Conservation (phyloP, 2,329 filamentous ascomycete genomes). For the Trichoderma endophyticum region DNA sequence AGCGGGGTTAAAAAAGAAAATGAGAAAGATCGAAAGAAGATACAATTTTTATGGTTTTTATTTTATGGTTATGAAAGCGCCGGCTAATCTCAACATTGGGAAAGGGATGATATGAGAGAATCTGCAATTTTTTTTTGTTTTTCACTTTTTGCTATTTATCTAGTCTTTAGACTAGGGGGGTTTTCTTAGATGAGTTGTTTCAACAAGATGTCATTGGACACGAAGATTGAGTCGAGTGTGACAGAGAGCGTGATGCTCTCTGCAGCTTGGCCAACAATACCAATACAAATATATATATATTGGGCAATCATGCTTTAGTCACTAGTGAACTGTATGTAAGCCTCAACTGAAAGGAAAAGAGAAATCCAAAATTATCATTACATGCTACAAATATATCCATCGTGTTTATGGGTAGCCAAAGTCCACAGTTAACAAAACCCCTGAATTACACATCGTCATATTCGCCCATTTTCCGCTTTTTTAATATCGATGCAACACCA, state of each 20-base stretch:
- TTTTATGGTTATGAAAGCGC: constrained; percentile 13
- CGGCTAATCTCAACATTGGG: constrained; percentile 27
- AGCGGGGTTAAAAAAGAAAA: not conserved
- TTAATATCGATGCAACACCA: not conserved
- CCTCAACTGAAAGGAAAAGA: not conserved
- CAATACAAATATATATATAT: not conserved
- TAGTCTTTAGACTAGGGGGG: not conserved
- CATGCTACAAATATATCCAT: not conserved
- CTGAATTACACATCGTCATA: not conserved
- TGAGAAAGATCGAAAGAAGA: not conserved
- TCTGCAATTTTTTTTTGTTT: constrained; percentile 5
- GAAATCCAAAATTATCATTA: not conserved
- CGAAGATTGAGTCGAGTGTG: not conserved
- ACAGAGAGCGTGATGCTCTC: not conserved
- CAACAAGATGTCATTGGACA: not conserved
- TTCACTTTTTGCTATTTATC: not conserved
- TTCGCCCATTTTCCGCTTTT: not conserved
- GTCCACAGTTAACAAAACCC: not conserved
- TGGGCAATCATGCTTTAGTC: not conserved
- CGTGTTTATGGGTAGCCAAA: not conserved
- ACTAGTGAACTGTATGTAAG: fast-evolving
- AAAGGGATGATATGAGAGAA: constrained; percentile 11
- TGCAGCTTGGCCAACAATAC: not conserved
- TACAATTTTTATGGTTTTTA: not conserved
- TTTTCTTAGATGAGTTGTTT: not conserved